phyloP scores from a whole-genome alignment of 306 rosid genomes.

The Senna siamea region DNA sequence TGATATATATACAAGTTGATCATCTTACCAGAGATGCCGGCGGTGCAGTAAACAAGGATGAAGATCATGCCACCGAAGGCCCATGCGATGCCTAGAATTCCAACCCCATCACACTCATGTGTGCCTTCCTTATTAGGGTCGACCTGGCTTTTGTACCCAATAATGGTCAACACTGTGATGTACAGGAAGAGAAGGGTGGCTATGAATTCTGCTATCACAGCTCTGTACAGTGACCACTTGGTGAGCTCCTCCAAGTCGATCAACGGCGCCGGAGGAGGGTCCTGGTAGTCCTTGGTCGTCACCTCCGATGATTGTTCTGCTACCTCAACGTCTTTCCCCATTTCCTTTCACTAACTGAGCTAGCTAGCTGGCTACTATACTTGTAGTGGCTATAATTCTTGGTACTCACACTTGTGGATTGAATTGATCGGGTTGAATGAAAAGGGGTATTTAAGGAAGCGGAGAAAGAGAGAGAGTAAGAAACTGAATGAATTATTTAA shows the following conservation, averaged over 20 bases:
- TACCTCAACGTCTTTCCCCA: conserved; percentile 82
- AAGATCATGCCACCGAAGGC: conserved; percentile 99
- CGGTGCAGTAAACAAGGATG: conserved; percentile 97
- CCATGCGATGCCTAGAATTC: conserved; percentile 92
- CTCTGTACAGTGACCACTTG: conserved; percentile 86
- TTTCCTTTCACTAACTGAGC: too few relatives aligned
- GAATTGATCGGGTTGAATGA: too few relatives aligned
- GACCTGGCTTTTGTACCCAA: conserved; percentile 67
- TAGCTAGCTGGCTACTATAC: too few relatives aligned
- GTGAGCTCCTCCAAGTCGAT: conserved; percentile 65
- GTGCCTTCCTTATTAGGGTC: background rate
- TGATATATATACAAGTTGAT: too few relatives aligned
- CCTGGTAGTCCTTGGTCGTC: conserved; percentile 70
- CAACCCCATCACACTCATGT: conserved; percentile 78
- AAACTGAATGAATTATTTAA: too few relatives aligned
- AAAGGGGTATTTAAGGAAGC: too few relatives aligned
- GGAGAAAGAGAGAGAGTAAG: too few relatives aligned
- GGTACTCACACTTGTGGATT: too few relatives aligned
- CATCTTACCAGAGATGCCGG: conserved; percentile 98
- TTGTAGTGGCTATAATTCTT: too few relatives aligned
- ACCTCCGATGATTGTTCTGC: conserved; percentile 59
- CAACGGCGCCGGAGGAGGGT: conserved; percentile 85
- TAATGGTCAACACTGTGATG: conserved; percentile 82
- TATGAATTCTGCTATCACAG: conserved; percentile 83
- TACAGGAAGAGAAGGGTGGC: conserved; percentile 93